Conservation (phyloP, 2,329 filamentous ascomycete species). For the Westerdykella ornata region DNA sequence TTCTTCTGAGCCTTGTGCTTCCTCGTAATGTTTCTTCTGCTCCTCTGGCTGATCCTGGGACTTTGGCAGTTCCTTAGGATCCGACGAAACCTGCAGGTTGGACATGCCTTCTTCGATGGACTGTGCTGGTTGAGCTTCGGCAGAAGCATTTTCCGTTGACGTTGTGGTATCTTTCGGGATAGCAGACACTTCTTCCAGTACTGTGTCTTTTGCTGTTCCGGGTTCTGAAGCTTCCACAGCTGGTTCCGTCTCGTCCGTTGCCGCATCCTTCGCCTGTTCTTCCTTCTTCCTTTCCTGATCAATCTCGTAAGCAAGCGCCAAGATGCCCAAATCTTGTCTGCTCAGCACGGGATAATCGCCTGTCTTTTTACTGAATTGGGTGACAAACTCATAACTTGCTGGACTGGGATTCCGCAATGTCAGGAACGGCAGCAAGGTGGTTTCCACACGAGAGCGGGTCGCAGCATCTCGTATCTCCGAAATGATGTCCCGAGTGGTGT, state of each 20-base stretch:
- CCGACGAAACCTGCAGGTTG: constrained; percentile 15
- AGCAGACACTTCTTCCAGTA: neutral
- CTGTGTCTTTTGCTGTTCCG: constrained; percentile 3
- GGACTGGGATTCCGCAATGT: constrained; percentile 67
- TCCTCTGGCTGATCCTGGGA: neutral
- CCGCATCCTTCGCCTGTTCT: constrained; percentile 9
- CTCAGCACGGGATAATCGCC: constrained; percentile 86
- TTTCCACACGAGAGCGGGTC: constrained; percentile 74
- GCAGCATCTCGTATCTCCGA: constrained; percentile 80
- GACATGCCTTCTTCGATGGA: constrained; percentile 15
- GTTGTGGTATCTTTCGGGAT: neutral
- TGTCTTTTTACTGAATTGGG: constrained; percentile 79
- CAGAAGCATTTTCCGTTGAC: neutral
- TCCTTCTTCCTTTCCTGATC: constrained; percentile 45
- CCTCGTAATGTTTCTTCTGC: neutral
- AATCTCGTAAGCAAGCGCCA: constrained; percentile 90
- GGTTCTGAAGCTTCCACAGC: neutral
- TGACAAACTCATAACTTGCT: constrained; percentile 71
- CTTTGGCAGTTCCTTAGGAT: constrained; percentile 8
- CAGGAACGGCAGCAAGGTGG: constrained; percentile 76
- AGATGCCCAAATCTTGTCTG: constrained; percentile 77
- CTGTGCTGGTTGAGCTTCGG: constrained; percentile 1
- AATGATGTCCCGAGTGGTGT: constrained; percentile 76
- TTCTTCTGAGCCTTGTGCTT: neutral
- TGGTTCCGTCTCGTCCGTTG: neutral